Percentiles rank a stretch among this genome's conserved stretches.
Evolutionary conservation across 768 basidiomycete genomes (phyloP).

Genomic region (Daedaleopsis sinensis): DNA sequence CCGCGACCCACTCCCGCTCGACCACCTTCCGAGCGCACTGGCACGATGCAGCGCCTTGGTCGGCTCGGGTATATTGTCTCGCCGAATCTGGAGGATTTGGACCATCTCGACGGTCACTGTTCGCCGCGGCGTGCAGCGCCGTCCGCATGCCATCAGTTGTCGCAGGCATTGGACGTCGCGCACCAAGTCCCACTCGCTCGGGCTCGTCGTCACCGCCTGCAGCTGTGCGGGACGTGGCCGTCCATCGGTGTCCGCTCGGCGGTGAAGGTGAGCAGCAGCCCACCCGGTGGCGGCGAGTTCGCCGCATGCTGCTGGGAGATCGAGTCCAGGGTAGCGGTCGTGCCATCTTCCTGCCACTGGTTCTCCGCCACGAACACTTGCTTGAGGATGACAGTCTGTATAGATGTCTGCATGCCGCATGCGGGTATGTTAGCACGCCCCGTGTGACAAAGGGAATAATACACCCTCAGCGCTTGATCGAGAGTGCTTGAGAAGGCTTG

Average conservation of each 20-base stretch:
- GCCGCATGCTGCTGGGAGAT: no score
- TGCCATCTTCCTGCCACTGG: conserved; percentile 39
- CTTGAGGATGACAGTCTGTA: conserved; percentile 51
- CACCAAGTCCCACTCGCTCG: conserved; percentile 51
- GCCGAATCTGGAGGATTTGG: conserved; percentile 58
- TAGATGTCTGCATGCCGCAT: conserved; percentile 45
- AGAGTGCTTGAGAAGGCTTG: conserved; percentile 56
- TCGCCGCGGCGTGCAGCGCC: conserved; percentile 57
- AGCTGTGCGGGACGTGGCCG: conserved; percentile 18
- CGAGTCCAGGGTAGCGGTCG: conserved; percentile 35
- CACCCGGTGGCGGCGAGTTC: conserved; percentile 2
- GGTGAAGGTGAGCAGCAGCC: conserved; percentile 17
- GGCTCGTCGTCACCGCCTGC: conserved; percentile 33
- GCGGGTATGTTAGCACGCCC: neutral
- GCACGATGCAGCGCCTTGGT: conserved; percentile 83
- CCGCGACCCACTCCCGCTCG: conserved; percentile 24
- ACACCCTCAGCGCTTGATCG: conserved; percentile 52
- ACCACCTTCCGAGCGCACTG: conserved; percentile 60
- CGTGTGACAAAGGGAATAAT: conserved; percentile 14
- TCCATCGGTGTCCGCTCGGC: neutral
- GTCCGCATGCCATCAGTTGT: conserved; percentile 57
- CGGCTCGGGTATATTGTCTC: conserved; percentile 77
- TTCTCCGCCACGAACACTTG: conserved; percentile 47
- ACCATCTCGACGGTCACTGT: conserved; percentile 68
- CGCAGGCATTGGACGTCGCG: conserved; percentile 60